Evolutionary conservation across 108 stramenopile species (phyloP).

Genomic region (Discostella pseudostelligera): DNA sequence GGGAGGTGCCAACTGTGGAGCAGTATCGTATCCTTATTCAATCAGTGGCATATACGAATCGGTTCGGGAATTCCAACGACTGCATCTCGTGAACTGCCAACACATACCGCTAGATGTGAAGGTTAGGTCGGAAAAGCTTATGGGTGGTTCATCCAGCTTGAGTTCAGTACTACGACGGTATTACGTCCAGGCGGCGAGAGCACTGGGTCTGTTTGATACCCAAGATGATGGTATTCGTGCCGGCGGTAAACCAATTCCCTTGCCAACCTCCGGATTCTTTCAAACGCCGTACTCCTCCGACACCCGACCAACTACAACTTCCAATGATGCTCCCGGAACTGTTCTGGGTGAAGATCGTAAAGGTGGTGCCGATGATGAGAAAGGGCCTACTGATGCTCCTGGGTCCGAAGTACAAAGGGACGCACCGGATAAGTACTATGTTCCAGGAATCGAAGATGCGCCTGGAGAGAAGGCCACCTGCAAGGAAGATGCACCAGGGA

Average conservation of each 20-base stretch:
- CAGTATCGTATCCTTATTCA: slow-evolving; percentile 74
- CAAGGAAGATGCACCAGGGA: not conserved
- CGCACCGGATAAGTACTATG: not conserved
- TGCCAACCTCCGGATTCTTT: slow-evolving; percentile 23
- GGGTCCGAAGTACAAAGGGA: not conserved
- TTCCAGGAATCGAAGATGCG: slow-evolving; percentile 4
- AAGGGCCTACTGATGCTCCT: not conserved
- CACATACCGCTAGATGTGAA: slow-evolving; percentile 55
- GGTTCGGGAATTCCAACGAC: slow-evolving; percentile 78
- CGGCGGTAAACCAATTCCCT: slow-evolving; percentile 49
- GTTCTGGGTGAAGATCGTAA: slow-evolving; percentile 14
- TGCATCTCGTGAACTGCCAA: slow-evolving; percentile 73
- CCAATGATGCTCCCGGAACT: slow-evolving; percentile 11
- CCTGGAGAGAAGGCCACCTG: slow-evolving; percentile 5
- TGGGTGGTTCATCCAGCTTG: slow-evolving; percentile 64
- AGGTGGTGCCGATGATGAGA: slow-evolving; percentile 12
- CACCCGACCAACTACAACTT: not conserved
- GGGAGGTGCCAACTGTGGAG: slow-evolving; percentile 43
- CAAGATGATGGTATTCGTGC: slow-evolving; percentile 67
- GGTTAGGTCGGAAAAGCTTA: slow-evolving; percentile 43
- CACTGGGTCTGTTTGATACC: slow-evolving; percentile 74
- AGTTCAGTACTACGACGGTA: slow-evolving; percentile 80
- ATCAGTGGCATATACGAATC: slow-evolving; percentile 81
- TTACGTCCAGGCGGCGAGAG: slow-evolving; percentile 75
- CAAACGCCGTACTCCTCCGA: slow-evolving; percentile 11